Percentiles rank a stretch among this genome's conserved stretches.
These are phyloP conservation scores for Hippophae gyantsensis DNA, from an alignment of 306 rosid species.

Conservation along the genomic window DNA sequence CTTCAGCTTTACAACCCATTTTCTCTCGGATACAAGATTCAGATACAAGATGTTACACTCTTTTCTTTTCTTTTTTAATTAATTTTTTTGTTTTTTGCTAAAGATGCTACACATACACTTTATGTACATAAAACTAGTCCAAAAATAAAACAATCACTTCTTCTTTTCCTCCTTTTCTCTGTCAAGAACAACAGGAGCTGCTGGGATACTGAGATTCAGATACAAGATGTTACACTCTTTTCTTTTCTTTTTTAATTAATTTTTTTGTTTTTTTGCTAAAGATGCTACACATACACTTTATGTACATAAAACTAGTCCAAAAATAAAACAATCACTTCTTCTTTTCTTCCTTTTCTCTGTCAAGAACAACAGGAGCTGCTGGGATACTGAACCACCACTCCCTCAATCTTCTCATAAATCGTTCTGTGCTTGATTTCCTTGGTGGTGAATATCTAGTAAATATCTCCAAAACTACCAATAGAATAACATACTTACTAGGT, in stretches of 20 bases:
- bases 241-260: too few species aligned
- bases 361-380: constrained; percentile 90
- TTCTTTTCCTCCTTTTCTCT: constrained; percentile 75
- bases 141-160: constrained; percentile 36
- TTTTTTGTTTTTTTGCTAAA: too few species aligned
- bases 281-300: too few species aligned
- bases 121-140: background rate
- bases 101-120: too few species aligned
- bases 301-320: background rate
- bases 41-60: too few species aligned
- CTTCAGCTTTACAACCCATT: too few species aligned
- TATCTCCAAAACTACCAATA: constrained; percentile 52
- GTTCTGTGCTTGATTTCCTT: constrained; percentile 75
- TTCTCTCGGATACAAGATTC: too few species aligned
- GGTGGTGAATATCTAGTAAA: constrained; percentile 73
- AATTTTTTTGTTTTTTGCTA: too few species aligned
- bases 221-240: too few species aligned
- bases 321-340: constrained; percentile 39
- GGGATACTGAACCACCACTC: constrained; percentile 99
- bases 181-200: constrained; percentile 88
- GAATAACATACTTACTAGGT: constrained; percentile 44
- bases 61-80: too few species aligned
- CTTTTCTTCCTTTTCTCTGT: constrained; percentile 78
- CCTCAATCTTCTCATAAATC: constrained; percentile 59
- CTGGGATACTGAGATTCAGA: constrained; percentile 57